A percentile compares a stretch with the other conserved stretches of the same genome.
Evolutionary conservation across 768 basidiomycete species (phyloP).

Genomic region (Tephrocybe sp.): DNA sequence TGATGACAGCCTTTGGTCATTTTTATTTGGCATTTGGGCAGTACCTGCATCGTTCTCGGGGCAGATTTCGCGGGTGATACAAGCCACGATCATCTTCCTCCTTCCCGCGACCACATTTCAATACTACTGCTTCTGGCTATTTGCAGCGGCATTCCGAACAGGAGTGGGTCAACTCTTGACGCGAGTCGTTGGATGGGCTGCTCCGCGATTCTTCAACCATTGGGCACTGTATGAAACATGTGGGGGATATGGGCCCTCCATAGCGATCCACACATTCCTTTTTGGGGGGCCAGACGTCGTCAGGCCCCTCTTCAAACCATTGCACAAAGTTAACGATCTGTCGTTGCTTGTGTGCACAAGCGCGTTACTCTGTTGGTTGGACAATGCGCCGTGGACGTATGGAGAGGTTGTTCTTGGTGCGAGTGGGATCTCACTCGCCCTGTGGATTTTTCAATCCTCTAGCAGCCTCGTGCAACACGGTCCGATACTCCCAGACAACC

Average conservation of each 20-base stretch:
- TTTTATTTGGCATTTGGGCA: slow-evolving; percentile 38
- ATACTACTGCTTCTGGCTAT: slow-evolving; percentile 27
- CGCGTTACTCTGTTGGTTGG: slow-evolving; percentile 25
- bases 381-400: slow-evolving; percentile 42
- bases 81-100: slow-evolving; percentile 20
- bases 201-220: slow-evolving; percentile 38
- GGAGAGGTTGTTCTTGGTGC: slow-evolving; percentile 25
- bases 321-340: slow-evolving; percentile 11
- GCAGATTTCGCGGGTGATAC: slow-evolving; percentile 25
- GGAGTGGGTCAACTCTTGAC: slow-evolving; percentile 25
- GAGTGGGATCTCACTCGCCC: slow-evolving; percentile 18
- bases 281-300: slow-evolving; percentile 10
- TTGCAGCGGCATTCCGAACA: slow-evolving; percentile 23
- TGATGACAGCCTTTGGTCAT: slow-evolving; percentile 28
- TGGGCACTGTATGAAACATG: slow-evolving; percentile 38
- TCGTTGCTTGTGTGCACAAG: slow-evolving; percentile 13
- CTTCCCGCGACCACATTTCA: slow-evolving; percentile 18
- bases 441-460: slow-evolving; percentile 5
- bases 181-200: slow-evolving; percentile 34
- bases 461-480: slow-evolving; percentile 5
- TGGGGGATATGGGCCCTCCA: slow-evolving; percentile 35
- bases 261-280: slow-evolving; percentile 22
- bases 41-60: slow-evolving; percentile 22
- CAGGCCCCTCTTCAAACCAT: slow-evolving; percentile 4
- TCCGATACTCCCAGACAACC: slow-evolving; percentile 13